Base-by-base conservation (phyloP, 2,329 filamentous ascomycete species). In the Lojkania enalia region DNA sequence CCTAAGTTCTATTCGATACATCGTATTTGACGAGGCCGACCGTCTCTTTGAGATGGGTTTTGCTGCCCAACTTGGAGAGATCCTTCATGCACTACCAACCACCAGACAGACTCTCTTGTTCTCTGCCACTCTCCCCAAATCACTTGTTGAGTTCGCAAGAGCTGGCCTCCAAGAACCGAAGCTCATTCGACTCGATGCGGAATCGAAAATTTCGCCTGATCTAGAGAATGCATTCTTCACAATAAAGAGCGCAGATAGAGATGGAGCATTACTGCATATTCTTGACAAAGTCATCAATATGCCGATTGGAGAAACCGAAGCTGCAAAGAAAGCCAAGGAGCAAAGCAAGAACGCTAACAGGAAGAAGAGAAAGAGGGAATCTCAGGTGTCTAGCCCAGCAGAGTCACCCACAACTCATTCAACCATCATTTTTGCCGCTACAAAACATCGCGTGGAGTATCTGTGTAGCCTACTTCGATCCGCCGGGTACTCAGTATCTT, bases 31-130 rank as follows among this genome's bases (percentile, higher is more conserved):
- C 66, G 94, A 99, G 70, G 94, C 94, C 1, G 94, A 99, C 77
- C 83, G 94, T 42, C 77, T 99, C 15, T 99, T 99, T 70, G 94
- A 99, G 67, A 96, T 99, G 92, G 95, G 94, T 58, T 99, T 99
- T 66, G 90, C 91, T 3, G 85, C 88, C 3, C 94, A 99, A 64
- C 76, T 99, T 57, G 87, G 88, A 1, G 94, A 99, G 67, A 97
- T 97, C 76, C 75, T 99, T 39, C 85, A 96, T 63, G 88, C 90
- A 0, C 75, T 99, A 13, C 94, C 95, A 1, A 76, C 82, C 0
- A 87, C 85, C 18, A 81, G 95, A 46, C 94, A 99, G 66, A 99
- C 91, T 2, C 75, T 97, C 5, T 78, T 99, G 2, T 99, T 99
- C 70, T 99, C 94, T 23, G 94, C 94, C 0, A 99, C 94, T 0